Evolutionary conservation across 2,329 filamentous ascomycete species (phyloP).

Genomic region (Tolypocladium inflatum): DNA sequence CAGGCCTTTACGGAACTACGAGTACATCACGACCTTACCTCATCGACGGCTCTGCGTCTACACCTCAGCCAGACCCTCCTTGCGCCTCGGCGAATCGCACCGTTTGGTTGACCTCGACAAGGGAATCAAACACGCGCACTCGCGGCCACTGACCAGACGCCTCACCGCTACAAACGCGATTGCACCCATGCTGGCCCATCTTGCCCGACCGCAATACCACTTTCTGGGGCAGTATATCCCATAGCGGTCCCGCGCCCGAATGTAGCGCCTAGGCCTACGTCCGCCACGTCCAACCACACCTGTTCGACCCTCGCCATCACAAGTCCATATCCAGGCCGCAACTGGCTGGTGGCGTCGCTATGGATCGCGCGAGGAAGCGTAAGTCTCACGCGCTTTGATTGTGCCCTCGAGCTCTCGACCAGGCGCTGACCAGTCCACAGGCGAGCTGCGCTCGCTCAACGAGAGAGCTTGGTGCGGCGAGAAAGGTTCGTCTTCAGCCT

Average conservation of each 20-base stretch:
- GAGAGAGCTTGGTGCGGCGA: slow-evolving; percentile 82
- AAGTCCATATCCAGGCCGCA: background rate
- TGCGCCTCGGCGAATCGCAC: background rate
- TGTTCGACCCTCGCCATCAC: background rate
- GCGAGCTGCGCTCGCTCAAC: slow-evolving; percentile 85
- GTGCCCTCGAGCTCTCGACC: background rate
- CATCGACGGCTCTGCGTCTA: background rate
- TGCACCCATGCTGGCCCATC: slow-evolving; percentile 30
- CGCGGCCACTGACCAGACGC: background rate
- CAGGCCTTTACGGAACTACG: no score
- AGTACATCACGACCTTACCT: background rate
- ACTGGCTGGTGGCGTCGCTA: slow-evolving; percentile 25
- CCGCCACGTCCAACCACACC: background rate
- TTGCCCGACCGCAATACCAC: slow-evolving; percentile 22
- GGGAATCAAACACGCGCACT: background rate
- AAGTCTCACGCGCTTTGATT: slow-evolving; percentile 14
- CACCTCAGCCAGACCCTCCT: background rate
- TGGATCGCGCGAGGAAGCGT: slow-evolving; percentile 61
- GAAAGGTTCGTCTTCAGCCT: slow-evolving; percentile 48
- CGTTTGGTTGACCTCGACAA: background rate
- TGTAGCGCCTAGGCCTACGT: slow-evolving; percentile 28
- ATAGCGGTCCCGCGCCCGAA: slow-evolving; percentile 35
- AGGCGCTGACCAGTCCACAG: slow-evolving; percentile 34
- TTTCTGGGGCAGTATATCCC: slow-evolving; percentile 27
- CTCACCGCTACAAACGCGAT: slow-evolving; percentile 2